Evolutionary conservation across 2,329 filamentous ascomycete species (phyloP).

Genomic region (Fusarium brachygibbosum): DNA sequence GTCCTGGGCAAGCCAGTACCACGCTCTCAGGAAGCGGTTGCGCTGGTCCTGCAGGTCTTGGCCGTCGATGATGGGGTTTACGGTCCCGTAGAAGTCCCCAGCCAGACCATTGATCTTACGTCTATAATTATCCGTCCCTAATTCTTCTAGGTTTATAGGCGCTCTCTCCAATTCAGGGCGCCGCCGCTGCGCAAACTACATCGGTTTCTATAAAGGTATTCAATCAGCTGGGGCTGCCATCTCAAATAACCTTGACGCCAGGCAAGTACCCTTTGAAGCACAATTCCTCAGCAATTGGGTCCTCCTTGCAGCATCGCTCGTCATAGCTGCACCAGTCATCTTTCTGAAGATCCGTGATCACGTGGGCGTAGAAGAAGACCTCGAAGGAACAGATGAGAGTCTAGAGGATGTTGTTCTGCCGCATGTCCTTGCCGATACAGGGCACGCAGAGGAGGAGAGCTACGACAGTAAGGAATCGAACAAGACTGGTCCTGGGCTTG

Average conservation of each 20-base stretch:
- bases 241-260: conserved; percentile 53
- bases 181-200: conserved; percentile 90
- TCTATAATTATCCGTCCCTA: too few species aligned
- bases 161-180: conserved; percentile 92
- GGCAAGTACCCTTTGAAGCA: conserved; percentile 69
- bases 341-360: conserved; percentile 83
- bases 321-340: conserved; percentile 85
- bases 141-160: conserved; percentile 81
- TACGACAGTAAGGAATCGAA: conserved; percentile 12
- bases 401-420: conserved; percentile 71
- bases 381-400: conserved; percentile 88
- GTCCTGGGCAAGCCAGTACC: too few species aligned
- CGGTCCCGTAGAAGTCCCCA: too few species aligned
- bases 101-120: too few species aligned
- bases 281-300: conserved; percentile 82
- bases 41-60: too few species aligned
- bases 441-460: background rate
- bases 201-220: conserved; percentile 89
- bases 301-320: conserved; percentile 76
- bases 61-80: too few species aligned
- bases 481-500: background rate
- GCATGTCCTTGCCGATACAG: background rate
- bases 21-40: too few species aligned
- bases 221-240: conserved; percentile 79
- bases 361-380: conserved; percentile 80